phyloP scores from a whole-genome alignment of 163 green algal species.

The Scenedesmus sp. region DNA sequence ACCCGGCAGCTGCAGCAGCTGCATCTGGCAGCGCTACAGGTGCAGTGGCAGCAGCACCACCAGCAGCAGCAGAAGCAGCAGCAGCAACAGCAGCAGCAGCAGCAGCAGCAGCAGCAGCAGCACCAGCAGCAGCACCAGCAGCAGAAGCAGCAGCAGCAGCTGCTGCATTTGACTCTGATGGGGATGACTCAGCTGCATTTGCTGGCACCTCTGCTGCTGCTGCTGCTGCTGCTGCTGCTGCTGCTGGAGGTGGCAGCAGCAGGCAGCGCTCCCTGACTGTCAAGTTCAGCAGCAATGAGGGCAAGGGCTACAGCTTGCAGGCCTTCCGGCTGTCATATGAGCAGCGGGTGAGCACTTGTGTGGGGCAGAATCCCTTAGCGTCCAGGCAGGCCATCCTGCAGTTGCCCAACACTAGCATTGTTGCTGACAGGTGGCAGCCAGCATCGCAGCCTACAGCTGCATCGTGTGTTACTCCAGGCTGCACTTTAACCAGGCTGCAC shows the following conservation, averaged over 20 bases:
- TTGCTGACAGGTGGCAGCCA: no score
- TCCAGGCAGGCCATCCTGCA: not conserved
- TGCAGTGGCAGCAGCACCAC: not conserved
- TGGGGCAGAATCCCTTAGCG: not conserved
- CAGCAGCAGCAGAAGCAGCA: not conserved
- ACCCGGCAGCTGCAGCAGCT: not conserved
- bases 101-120: not conserved
- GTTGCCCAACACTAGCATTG: not conserved
- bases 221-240: not conserved
- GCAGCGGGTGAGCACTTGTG: not conserved
- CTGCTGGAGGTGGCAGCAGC: not conserved
- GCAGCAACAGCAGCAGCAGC: not conserved
- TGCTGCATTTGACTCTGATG: not conserved
- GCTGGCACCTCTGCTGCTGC: not conserved
- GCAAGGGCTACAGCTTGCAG: not conserved
- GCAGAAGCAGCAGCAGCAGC: not conserved
- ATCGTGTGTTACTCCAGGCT: no score
- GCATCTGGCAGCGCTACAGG: not conserved
- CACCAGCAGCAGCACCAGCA: not conserved
- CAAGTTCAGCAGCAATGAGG: slow-evolving; percentile 1
- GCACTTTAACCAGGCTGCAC: no score
- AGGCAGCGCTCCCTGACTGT: not conserved
- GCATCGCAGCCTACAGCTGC: no score
- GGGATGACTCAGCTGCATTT: not conserved
- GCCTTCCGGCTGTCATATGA: slow-evolving; percentile 6